Evolutionary conservation across 2,329 filamentous ascomycete genomes (phyloP).

Genomic region (Aureobasidium melanogenum): DNA sequence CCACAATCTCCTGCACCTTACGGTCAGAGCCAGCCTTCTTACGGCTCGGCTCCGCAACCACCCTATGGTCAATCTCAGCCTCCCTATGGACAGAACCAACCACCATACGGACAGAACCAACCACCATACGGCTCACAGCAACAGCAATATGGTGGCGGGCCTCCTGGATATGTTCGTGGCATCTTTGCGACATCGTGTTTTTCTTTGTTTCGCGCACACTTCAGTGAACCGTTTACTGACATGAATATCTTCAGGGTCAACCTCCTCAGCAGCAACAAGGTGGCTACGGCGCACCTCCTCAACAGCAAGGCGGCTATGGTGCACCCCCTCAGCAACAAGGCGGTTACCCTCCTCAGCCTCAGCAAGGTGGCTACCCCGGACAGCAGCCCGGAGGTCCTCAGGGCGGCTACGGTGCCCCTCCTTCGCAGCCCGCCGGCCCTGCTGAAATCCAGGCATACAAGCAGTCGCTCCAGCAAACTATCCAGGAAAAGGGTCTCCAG

Average conservation of each 20-base stretch:
- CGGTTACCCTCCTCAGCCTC: conserved; percentile 16
- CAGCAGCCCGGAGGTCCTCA: conserved; percentile 22
- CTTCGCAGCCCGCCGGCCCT: conserved; percentile 35
- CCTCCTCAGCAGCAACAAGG: conserved; percentile 19
- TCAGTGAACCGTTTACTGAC: not conserved
- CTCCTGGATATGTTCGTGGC: conserved; percentile 17
- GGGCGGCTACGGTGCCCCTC: conserved; percentile 20
- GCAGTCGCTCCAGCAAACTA: conserved; percentile 44
- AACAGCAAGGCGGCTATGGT: conserved; percentile 24
- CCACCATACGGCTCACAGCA: not conserved
- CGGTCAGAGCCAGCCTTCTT: not conserved
- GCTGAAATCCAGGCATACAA: conserved; percentile 48
- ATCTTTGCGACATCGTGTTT: conserved; percentile 14
- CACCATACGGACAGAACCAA: not conserved
- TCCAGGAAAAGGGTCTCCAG: conserved; percentile 53
- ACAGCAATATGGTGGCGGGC: conserved; percentile 3
- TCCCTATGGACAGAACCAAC: not conserved
- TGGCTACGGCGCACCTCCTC: conserved; percentile 12
- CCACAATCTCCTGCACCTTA: conserved; percentile 1
- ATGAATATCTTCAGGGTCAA: conserved; percentile 16
- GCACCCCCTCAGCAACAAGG: conserved; percentile 12
- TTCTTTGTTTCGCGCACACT: not conserved
- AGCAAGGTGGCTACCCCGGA: conserved; percentile 26
- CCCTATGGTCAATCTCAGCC: conserved; percentile 2
- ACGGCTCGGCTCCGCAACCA: not conserved